A percentile compares a stretch with the other conserved stretches of the same genome.
Conservation (phyloP, 2,329 filamentous ascomycete genomes). For the Pestalotiopsis sp. region DNA sequence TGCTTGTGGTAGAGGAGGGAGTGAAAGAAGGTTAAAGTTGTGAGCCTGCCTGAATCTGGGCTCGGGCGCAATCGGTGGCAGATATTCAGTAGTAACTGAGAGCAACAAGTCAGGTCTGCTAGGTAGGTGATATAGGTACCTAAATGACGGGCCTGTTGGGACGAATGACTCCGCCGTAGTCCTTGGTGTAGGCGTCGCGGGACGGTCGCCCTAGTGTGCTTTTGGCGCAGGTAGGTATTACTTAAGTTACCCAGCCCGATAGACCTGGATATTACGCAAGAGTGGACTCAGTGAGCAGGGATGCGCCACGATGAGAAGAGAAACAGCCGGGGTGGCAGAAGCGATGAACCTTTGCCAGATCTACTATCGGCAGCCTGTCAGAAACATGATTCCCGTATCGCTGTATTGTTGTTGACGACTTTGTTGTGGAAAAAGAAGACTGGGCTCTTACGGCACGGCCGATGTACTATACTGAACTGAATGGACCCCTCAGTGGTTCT, state of each 20-base stretch:
- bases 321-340: neutral
- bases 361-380: neutral
- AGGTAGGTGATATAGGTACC: neutral
- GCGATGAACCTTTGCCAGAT: neutral
- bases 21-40: constrained; percentile 1
- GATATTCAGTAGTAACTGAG: neutral
- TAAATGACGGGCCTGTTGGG: neutral
- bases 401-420: neutral
- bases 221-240: neutral
- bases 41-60: neutral
- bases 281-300: neutral
- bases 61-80: constrained; percentile 1
- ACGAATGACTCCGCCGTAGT: neutral
- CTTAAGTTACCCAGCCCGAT: neutral
- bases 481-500: neutral
- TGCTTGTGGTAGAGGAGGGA: neutral
- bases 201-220: neutral
- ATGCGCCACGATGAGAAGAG: constrained; percentile 6
- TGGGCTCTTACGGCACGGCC: neutral
- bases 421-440: neutral
- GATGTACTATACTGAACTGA: neutral
- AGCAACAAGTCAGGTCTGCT: neutral
- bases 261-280: constrained; percentile 7
- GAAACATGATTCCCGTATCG: neutral
- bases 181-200: neutral